Base-by-base conservation (phyloP, 352 stramenopile genomes). In the Pythium apleroticum region DNA sequence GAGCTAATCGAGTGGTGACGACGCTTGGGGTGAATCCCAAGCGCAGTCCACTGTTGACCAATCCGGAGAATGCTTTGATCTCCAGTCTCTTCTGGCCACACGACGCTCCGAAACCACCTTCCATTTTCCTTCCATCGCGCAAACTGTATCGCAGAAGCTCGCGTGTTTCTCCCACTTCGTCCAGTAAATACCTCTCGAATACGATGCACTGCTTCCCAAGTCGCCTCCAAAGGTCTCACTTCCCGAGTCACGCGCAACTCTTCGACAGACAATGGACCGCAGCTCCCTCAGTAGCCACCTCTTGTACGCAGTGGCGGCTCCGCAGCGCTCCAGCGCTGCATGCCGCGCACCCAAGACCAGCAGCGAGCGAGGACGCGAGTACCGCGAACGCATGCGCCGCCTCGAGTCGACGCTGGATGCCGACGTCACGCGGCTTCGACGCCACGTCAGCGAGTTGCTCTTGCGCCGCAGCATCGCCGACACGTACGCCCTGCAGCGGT, bases 361-460 rank as follows among this genome's bases (percentile, higher is more conserved):
- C 52, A 68, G 61, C 53, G 61, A 68, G 52, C 61, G 61, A 20
- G 61, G 61, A 20, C 52, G 61, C 43, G 61, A 35, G 27, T 72
- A 67, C 59, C 58, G 65, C 15, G 65, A 52, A 20, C 60, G 60
- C 49, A 80, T 81, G 56, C 48, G 24, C 17, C 69, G 72, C 35
- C 80, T 64, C 11, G 58, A 43, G 33, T 59, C 68, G 15, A 68
- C 69, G 59, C 77, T 77, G 46, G 65, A 74, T 19, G 59, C 54
- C 17, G 60, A 76, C 46, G 65, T 69, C n/a, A 62, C 72, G 31
- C 28, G 74, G 52, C 71, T 75, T 20, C 67, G 75, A 7, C 69
- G 71, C 31, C n/a, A 27, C n/a, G 56, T 69, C n/a, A n/a, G 27
- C 0, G 24, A 69, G 28, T 39, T 65, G 1, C 35, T 65, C 3